Evolutionary conservation across 192 early-diverging fungal genomes (phyloP), one percentile per base, ranked within the genome.

Genomic region (Mortierella alpina): DNA sequence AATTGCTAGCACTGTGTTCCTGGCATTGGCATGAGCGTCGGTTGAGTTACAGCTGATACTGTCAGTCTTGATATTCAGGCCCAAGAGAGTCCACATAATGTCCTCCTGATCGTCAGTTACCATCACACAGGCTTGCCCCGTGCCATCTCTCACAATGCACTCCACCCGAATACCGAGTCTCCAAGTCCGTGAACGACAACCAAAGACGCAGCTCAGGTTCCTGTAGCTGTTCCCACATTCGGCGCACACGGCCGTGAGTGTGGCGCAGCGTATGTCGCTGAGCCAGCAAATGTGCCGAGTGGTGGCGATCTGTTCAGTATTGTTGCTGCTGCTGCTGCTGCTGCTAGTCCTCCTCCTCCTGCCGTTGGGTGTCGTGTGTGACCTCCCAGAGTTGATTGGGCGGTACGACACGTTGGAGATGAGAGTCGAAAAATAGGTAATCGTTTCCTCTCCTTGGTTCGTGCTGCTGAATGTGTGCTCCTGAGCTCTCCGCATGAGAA

Each of bases 51-150:
- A 11, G 49, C 39, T 23, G 13, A 13, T 31, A 9, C 5, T 42
- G 42, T 5, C 7, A 4, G 41, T 52, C n/a, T 40, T 48, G 48
- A 53, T 48, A 20, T 45, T 48, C 14, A 76, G 14, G 2, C 74
- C 74, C 23, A 76, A 17, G 0, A 76, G 55, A 18, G 74, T 64
- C 74, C 74, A 76, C 74, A 76, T 58, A 12, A 69, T 40, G 1
- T 47, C 74, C 14, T 76, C 66, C 46, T 58, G 74, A 47, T 76
- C 67, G 7, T 23, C 46, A 2, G 39, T 45, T 5, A 76, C 47
- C 13, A 56, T 8, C 44, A 68, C n/a, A 6, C 42, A 44, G 7
- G 49, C 67, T 14, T 69, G 61, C 6, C 60, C 61, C 0, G 74
- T 69, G 1, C 74, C 74, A 51, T 76, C 74, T 13, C 45, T 42